Base-by-base conservation (phyloP, 2,329 filamentous ascomycete species). In the Penicillium palitans region DNA sequence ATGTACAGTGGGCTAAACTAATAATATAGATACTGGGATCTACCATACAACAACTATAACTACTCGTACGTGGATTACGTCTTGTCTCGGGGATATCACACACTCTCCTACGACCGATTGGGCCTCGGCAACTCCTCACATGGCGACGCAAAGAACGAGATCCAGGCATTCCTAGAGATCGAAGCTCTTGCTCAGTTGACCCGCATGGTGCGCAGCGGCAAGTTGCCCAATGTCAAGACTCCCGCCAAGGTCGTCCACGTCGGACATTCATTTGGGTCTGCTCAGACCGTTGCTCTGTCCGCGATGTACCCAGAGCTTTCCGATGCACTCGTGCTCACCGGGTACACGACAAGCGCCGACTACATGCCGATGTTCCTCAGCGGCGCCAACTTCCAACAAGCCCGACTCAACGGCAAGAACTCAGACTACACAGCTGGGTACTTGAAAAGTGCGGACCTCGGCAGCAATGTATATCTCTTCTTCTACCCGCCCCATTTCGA, bases 291-390 rank as follows among this genome's bases (percentile, higher is more conserved):
- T 37, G 70, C 62, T 10, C 61, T 76, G 41, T 62, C 75, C 2
- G 68, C 67, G 4, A 64, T 65, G 24, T 72, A 76, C 60, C 71
- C 70, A 13, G 57, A 69, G 4, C 67, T 76, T 24, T 72, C 69
- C 42, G 75, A 78, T 61, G 76, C 69, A 17, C 68, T 74, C 19
- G 68, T 79, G 46, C 64, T 79, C 47, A 78, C 77, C 2, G 76
- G 74, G 7, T 78, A 72, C 54, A 61, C 75, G 19, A 50, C 71
- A 17, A 74, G 66, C 61, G 58, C 57, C 13, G 52, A 57, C 7
- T 68, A 61, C 37, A 53, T 56, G 25, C 52, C 59, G 4, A 50
- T 61, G 10, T 68, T 67, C 46, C 49, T 62, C 24, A 61, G 60
- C n/a, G 66, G 55, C 27, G 63, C 58, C 42, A 62, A 61, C 50